Evolutionary conservation across 2,329 filamentous ascomycete species (phyloP), one percentile per base, ranked within the genome.

Genomic region (Trichoderma koningiopsis): DNA sequence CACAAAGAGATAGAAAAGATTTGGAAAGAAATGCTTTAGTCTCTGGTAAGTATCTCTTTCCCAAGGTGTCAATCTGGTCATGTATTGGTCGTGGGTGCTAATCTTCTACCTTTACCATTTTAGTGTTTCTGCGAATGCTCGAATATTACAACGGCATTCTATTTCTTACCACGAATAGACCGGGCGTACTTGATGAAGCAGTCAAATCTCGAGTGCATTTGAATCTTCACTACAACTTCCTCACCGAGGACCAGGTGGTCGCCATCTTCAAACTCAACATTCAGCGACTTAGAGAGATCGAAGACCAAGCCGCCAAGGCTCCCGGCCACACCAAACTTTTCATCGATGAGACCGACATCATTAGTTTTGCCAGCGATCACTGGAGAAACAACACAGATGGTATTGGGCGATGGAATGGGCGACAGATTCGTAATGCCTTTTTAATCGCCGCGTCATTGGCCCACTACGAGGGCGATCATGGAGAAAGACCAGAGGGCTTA

Each of bases 11-110:
- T 2, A 60, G 71, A 3, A 61, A 69, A 2, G 74, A 77, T 43
- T 63, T 77, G 1, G 57, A 72, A 43, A 73, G 76, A 3, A 77
- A 78, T 27, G 78, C 78, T 5, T 73, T 82, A 0, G 80, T 82
- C 0, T 80, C 79, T 0, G 67, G 67, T 66, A 58, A 58, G 63
- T 43, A n/a, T 43, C 16, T 43, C 1, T 10, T 19, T 19, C 16
- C 19, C 19, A n/a, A 10, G 40, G 8, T 40, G 14, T 40, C 5
- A 40, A 5, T 40, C 19, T 31, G 14, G 29, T 3, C 16, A 31
- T 19, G 6, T 33, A n/a, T 56, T 10, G 13, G 3, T 4, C 11
- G 33, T 31, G 1, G 11, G 27, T 29, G 22, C 53, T 31, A 56
- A 33, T 24, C 10, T 29, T 24, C 22, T 19, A 22, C 1, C 4